Conservation (phyloP, 208 protist species). For the Leishmania gerbilli region DNA sequence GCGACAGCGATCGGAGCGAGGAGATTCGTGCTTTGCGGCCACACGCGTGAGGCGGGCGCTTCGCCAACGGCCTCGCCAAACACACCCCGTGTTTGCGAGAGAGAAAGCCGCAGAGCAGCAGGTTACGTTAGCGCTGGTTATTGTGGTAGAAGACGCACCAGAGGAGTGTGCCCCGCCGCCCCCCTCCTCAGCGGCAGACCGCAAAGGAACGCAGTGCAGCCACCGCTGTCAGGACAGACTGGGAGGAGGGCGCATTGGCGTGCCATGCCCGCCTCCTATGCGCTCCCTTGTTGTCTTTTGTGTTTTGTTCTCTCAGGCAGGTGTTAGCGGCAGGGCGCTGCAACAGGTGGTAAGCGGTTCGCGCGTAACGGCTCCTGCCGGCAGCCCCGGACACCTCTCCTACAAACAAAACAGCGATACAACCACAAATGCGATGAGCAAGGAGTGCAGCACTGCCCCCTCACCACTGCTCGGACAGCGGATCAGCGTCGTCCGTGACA, state of each 20-base stretch:
- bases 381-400: neutral
- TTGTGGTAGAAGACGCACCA: neutral
- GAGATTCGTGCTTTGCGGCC: neutral
- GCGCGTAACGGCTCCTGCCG: neutral
- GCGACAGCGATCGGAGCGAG: neutral
- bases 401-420: constrained; percentile 1
- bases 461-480: constrained; percentile 65
- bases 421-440: neutral
- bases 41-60: neutral
- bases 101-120: neutral
- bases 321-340: neutral
- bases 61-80: neutral
- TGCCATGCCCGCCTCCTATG: neutral
- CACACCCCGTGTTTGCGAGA: neutral
- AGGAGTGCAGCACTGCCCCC: neutral
- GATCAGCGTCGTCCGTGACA: constrained; percentile 66
- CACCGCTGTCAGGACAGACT: neutral
- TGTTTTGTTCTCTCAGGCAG: neutral
- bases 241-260: neutral
- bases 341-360: neutral
- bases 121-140: neutral
- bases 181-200: neutral
- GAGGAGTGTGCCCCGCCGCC: neutral
- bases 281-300: neutral
- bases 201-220: neutral